Conservation (phyloP, 441 rosid species). For the Metrosideros polymorpha region DNA sequence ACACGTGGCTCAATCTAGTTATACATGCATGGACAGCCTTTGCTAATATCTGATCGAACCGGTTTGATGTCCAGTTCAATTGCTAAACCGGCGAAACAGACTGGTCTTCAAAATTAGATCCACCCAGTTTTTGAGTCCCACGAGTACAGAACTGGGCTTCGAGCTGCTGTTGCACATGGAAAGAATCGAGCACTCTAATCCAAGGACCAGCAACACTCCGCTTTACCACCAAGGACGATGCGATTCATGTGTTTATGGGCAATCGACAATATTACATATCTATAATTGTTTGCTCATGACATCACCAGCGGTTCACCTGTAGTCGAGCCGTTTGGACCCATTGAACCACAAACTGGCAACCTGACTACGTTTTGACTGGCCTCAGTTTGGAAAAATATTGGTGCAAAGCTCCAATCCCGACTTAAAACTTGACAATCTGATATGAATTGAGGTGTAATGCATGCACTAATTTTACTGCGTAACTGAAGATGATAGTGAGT, state of each 20-base stretch:
- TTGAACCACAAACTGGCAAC: not conserved
- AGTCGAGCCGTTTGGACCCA: not conserved
- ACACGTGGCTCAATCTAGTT: not conserved
- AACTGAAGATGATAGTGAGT: not conserved
- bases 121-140: not conserved
- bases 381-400: not conserved
- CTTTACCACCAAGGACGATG: not conserved
- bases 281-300: not conserved
- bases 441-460: not conserved
- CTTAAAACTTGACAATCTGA: not conserved
- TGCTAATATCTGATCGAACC: not conserved
- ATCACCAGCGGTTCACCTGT: not conserved
- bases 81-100: not conserved
- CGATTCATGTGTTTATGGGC: not conserved
- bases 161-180: not conserved
- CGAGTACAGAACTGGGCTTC: not conserved
- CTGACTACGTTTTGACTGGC: not conserved
- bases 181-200: not conserved
- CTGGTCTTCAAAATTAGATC: not conserved
- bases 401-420: not conserved
- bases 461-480: not conserved
- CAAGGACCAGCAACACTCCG: not conserved
- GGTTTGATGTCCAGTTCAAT: not conserved
- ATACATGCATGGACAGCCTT: not conserved
- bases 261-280: not conserved